Conservation (phyloP, 345 rosid genomes). For the Pistacia atlantica region DNA sequence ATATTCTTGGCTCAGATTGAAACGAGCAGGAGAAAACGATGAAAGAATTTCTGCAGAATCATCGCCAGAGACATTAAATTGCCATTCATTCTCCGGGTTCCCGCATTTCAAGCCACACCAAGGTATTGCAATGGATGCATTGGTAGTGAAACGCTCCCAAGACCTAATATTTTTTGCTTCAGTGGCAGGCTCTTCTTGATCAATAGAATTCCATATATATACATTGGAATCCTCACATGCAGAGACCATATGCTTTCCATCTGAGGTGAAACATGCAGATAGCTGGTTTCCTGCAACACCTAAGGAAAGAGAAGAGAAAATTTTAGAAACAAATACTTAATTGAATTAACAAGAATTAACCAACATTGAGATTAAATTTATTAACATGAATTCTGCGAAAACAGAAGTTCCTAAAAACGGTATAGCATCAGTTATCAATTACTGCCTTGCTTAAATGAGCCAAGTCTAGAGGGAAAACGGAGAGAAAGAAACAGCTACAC, state of each 20-base stretch:
- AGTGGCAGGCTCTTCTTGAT: slow-evolving; percentile 30
- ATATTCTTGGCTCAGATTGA: slow-evolving; percentile 63
- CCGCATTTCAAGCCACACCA: slow-evolving; percentile 66
- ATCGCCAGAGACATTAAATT: slow-evolving; percentile 20
- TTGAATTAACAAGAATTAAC: neutral
- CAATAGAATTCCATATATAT: slow-evolving; percentile 67
- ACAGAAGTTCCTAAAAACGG: neutral
- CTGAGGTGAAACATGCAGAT: slow-evolving; percentile 68
- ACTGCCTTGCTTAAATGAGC: neutral
- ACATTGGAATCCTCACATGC: slow-evolving; percentile 81
- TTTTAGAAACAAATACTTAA: slow-evolving; percentile 9
- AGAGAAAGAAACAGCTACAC: slow-evolving; percentile 15
- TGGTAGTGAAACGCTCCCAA: slow-evolving; percentile 69
- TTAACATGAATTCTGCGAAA: neutral
- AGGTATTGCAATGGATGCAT: slow-evolving; percentile 78
- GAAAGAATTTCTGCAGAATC: slow-evolving; percentile 36
- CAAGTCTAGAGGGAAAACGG: neutral
- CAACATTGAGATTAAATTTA: neutral
- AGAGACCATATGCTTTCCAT: slow-evolving; percentile 83
- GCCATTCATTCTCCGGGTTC: slow-evolving; percentile 30
- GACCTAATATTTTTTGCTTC: slow-evolving; percentile 56
- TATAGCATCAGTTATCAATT: neutral
- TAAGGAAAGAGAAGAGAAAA: slow-evolving; percentile 22
- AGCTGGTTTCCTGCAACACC: slow-evolving; percentile 65
- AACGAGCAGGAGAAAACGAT: slow-evolving; percentile 49